Evolutionary conservation across 2,329 filamentous ascomycete genomes (phyloP).

Genomic region (Dactylonectria estremocensis): DNA sequence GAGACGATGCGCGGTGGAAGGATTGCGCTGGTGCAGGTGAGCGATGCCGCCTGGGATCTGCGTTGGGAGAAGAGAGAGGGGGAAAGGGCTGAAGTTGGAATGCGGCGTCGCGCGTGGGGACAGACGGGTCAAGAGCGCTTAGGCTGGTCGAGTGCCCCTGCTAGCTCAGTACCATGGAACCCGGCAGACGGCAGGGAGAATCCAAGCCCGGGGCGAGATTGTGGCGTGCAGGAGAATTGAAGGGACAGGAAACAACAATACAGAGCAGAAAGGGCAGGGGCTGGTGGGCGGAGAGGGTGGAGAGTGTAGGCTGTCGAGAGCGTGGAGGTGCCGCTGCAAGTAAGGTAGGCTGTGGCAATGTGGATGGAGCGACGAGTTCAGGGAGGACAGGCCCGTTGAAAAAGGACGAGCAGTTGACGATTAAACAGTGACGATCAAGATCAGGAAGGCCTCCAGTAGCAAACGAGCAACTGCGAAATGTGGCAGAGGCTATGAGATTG

Average conservation of each 20-base stretch:
- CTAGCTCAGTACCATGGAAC: slow-evolving; percentile 35
- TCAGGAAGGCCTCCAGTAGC: slow-evolving; percentile 35
- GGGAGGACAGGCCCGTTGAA: slow-evolving; percentile 14
- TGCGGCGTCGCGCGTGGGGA: slow-evolving; percentile 45
- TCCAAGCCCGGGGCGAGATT: slow-evolving; percentile 34
- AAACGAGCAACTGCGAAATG: slow-evolving; percentile 34
- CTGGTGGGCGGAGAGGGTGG: slow-evolving; percentile 10
- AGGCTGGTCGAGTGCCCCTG: slow-evolving; percentile 42
- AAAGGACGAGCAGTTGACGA: slow-evolving; percentile 3
- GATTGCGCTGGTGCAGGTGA: slow-evolving; percentile 18
- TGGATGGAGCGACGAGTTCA: slow-evolving; percentile 11
- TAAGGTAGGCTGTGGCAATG: slow-evolving; percentile 12
- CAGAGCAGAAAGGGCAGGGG: slow-evolving; percentile 10
- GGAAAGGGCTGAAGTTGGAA: slow-evolving; percentile 46
- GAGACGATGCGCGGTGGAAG: slow-evolving; percentile 10
- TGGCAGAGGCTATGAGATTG: slow-evolving; percentile 42
- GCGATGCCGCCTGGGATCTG: slow-evolving; percentile 37
- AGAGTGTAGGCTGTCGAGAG: neutral
- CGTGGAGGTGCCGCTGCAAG: slow-evolving; percentile 24
- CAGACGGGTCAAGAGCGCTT: slow-evolving; percentile 46
- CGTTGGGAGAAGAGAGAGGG: slow-evolving; percentile 40
- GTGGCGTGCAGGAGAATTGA: slow-evolving; percentile 35
- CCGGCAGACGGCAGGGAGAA: slow-evolving; percentile 34
- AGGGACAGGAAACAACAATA: slow-evolving; percentile 20
- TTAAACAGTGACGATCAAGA: slow-evolving; percentile 12